phyloP scores from a whole-genome alignment of 1,139 yeast genomes.

The Yamadazyma jaroonii region DNA sequence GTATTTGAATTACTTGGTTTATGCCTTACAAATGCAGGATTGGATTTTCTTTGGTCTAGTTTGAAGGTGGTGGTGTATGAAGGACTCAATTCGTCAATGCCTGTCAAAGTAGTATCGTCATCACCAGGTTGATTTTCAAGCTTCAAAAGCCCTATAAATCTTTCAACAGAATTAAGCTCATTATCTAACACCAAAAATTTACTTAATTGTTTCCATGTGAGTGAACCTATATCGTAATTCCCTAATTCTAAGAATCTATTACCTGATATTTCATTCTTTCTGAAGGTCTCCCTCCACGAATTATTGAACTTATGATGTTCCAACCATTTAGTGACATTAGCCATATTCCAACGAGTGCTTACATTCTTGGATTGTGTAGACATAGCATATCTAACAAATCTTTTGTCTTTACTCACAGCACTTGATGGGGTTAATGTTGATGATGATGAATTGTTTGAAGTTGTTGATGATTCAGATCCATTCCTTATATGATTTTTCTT shows the following conservation, averaged over 20 bases:
- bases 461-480: constrained; percentile 36
- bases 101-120: constrained; percentile 18
- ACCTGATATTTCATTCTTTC: constrained; percentile 58
- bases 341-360: constrained; percentile 58
- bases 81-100: constrained; percentile 6
- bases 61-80: constrained; percentile 17
- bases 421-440: constrained; percentile 32
- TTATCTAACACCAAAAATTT: constrained; percentile 35
- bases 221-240: constrained; percentile 58
- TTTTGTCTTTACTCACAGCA: constrained; percentile 32
- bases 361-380: constrained; percentile 27
- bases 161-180: constrained; percentile 48
- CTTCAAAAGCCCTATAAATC: constrained; percentile 45
- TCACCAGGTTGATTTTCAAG: constrained; percentile 20
- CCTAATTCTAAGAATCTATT: constrained; percentile 63
- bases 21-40: constrained; percentile 27
- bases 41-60: constrained; percentile 31
- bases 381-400: constrained; percentile 48
- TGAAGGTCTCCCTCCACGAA: constrained; percentile 69
- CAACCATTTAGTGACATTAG: constrained; percentile 67
- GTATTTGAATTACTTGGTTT: constrained; percentile 22
- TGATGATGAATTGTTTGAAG: constrained; percentile 29
- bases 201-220: constrained; percentile 48
- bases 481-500: constrained; percentile 29
- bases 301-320: constrained; percentile 63